Conservation (phyloP, 2,329 filamentous ascomycete species). For the Remersonia thermophila region DNA sequence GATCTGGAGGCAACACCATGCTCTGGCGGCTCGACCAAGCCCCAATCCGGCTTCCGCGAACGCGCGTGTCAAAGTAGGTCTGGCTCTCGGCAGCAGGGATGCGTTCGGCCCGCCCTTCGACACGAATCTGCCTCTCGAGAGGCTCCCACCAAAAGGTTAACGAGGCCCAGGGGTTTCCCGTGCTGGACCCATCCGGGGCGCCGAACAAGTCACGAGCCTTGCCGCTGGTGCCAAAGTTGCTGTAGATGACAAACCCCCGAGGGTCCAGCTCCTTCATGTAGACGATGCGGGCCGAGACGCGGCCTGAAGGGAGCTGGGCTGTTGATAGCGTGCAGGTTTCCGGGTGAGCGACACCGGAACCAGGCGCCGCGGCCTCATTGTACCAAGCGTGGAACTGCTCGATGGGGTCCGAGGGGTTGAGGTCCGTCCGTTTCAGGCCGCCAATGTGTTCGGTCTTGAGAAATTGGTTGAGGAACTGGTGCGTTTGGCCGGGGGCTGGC, state of each 20-base stretch:
- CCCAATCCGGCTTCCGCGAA: constrained; percentile 71
- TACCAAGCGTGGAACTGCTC: constrained; percentile 89
- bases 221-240: constrained; percentile 72
- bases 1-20: constrained; percentile 47
- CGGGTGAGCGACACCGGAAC: constrained; percentile 52
- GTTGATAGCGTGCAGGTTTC: constrained; percentile 86
- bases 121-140: constrained; percentile 77
- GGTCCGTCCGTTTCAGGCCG: constrained; percentile 47
- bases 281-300: constrained; percentile 73
- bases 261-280: constrained; percentile 92
- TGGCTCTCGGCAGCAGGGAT: constrained; percentile 60
- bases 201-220: constrained; percentile 53
- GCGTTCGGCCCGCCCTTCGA: constrained; percentile 66
- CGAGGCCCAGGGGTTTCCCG: constrained; percentile 61
- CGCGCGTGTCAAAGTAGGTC: constrained; percentile 53
- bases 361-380: constrained; percentile 47
- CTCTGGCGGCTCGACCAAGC: constrained; percentile 93
- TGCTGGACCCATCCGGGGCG: constrained; percentile 10
- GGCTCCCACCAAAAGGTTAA: constrained; percentile 86
- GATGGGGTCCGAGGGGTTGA: constrained; percentile 53
- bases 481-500: constrained; percentile 49
- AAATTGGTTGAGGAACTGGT: constrained; percentile 73
- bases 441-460: constrained; percentile 36
- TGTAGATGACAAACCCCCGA: constrained; percentile 79
- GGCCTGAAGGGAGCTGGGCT: constrained; percentile 68